Percentiles rank a stretch among this genome's conserved stretches.
phyloP scores from a whole-genome alignment of 1,284 basidiomycete species.

The Rhodotorula sp. region DNA sequence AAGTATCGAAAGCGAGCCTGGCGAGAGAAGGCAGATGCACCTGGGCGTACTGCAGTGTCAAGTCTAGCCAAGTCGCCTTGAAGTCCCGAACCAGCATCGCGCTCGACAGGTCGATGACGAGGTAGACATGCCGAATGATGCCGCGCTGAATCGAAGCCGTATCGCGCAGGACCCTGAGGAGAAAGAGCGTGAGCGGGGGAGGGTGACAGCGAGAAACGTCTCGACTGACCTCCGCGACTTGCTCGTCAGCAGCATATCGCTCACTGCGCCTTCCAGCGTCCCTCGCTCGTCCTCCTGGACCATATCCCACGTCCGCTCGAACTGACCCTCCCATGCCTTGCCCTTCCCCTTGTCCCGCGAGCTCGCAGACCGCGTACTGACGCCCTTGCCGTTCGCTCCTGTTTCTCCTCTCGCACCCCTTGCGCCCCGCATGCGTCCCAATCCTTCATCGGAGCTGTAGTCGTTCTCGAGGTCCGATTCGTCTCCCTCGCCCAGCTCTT shows the following conservation, averaged over 20 bases:
- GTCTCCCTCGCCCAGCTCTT: conserved; percentile 23
- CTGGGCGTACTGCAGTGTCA: conserved; percentile 81
- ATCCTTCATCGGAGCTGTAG: conserved; percentile 10
- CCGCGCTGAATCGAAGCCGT: conserved; percentile 84
- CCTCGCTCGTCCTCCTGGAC: conserved; percentile 94
- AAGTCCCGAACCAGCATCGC: conserved; percentile 95
- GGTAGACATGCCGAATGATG: conserved; percentile 91
- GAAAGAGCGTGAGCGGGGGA: neutral
- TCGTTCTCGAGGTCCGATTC: conserved; percentile 14
- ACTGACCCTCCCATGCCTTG: conserved; percentile 90
- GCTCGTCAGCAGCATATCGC: conserved; percentile 79
- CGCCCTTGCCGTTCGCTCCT: neutral
- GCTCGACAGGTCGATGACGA: conserved; percentile 83
- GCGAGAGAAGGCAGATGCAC: conserved; percentile 4
- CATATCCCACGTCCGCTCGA: conserved; percentile 92
- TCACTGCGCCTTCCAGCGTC: conserved; percentile 83
- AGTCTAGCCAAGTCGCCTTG: conserved; percentile 85
- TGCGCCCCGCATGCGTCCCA: neutral
- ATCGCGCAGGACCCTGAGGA: conserved; percentile 58
- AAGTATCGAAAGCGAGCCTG: too few species aligned
- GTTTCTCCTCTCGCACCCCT: too few species aligned
- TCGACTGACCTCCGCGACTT: conserved; percentile 69
- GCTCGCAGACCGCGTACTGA: conserved; percentile 2
- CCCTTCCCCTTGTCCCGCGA: conserved; percentile 54
- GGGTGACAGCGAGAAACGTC: conserved; percentile 24